Evolutionary conservation across 805 yeast genomes (phyloP), one percentile per base, ranked within the genome.

Genomic region (Candida takata): DNA sequence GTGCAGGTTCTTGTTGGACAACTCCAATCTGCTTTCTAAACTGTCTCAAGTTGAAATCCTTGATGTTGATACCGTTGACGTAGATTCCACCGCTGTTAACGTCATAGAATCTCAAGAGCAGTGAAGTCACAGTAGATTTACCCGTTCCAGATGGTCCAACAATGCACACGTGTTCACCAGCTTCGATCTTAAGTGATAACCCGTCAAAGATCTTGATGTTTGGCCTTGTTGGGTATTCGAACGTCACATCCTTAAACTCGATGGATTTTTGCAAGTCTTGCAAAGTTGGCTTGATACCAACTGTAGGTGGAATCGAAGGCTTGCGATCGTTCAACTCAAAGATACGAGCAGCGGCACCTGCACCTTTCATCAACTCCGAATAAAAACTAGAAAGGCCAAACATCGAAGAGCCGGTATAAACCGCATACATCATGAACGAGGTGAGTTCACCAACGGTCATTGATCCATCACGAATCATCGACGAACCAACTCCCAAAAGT

Each of bases 101-200:
- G 49, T 87, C 95, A 58, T 90, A 90, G 54, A 84, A 84, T 40
- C 97, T 67, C 47, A 88, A 60, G 30, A 90, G 61, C 35, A 90
- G 62, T 35, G 88, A 84, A 6, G 88, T 71, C 3, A 90, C 74
- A 0, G 97, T 88, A 13, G 95, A 84, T 57, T 90, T 90, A 18
- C 97, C 97, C 42, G 95, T 84, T 2, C 97, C 97, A 24, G 94
- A 81, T n/a, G 95, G 96, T 2, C 97, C 97, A 13, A 88, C 97
- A 40, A 90, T 77, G 55, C 97, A 88, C 12, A 88, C 78, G 49
- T 90, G 90, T 47, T 85, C 88, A 11, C 97, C 97, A 24, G 83
- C 77, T 12, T 65, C 56, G 30, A 90, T 78, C 2, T 61, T 66
- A 38, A 90, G 65, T 44, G 74, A 66, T 37, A 88, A 60, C 16